A percentile compares a stretch with the other conserved stretches of the same genome.
Evolutionary conservation across 2,329 filamentous ascomycete species (phyloP).

Genomic region (Fusarium begoniae): DNA sequence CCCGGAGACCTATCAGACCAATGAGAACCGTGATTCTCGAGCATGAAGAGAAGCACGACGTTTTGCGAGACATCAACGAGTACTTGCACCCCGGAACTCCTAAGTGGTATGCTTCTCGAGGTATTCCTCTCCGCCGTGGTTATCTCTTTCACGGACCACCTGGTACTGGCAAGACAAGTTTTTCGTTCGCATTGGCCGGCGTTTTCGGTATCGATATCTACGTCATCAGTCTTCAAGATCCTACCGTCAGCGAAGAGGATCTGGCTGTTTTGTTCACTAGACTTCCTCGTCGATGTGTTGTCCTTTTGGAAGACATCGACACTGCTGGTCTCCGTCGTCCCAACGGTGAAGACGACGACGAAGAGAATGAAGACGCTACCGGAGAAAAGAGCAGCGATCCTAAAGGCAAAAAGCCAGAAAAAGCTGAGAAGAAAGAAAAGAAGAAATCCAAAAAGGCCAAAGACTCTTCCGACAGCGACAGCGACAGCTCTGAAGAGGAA

Average conservation of each 20-base stretch:
- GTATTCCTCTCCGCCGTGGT: constrained; percentile 79
- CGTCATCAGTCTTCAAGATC: constrained; percentile 66
- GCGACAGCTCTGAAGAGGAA: constrained; percentile 39
- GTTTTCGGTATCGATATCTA: constrained; percentile 74
- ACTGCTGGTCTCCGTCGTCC: constrained; percentile 66
- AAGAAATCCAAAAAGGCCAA: constrained; percentile 46
- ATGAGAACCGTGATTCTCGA: constrained; percentile 82
- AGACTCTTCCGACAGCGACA: constrained; percentile 32
- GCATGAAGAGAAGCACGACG: constrained; percentile 68
- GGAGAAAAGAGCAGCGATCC: neutral
- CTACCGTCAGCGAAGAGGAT: constrained; percentile 69
- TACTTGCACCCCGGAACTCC: constrained; percentile 77
- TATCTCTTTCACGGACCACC: constrained; percentile 82
- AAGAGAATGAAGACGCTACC: constrained; percentile 25
- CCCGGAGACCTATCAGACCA: constrained; percentile 71
- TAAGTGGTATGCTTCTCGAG: constrained; percentile 78
- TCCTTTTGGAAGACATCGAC: constrained; percentile 76
- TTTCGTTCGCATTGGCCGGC: constrained; percentile 72
- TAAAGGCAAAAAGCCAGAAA: constrained; percentile 14
- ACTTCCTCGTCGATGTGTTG: constrained; percentile 70
- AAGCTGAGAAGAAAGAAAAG: constrained; percentile 17
- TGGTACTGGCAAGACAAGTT: constrained; percentile 76
- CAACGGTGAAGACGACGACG: constrained; percentile 43
- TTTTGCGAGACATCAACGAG: constrained; percentile 79
- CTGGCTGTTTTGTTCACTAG: constrained; percentile 67